Evolutionary conservation across 176 grass and related monocot genomes (phyloP).

Genomic region (Typha latifolia): DNA sequence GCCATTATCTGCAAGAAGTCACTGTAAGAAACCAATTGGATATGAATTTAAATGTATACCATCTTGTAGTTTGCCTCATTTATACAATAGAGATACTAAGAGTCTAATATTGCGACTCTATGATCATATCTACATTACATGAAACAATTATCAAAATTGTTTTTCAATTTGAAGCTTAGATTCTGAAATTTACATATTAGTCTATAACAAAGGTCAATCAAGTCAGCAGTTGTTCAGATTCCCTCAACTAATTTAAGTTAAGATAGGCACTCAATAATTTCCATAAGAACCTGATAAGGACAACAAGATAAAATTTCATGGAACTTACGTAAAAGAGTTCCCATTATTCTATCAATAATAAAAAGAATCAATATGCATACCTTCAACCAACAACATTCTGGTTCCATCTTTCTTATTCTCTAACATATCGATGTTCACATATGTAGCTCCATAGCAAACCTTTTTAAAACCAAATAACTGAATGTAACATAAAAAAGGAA

Average conservation of each 20-base stretch:
- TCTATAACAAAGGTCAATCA: too few species aligned
- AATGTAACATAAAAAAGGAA: not conserved
- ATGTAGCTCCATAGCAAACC: conserved; percentile 88
- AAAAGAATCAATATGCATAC: conserved; percentile 29
- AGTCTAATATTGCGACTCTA: too few species aligned
- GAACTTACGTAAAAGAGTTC: not conserved
- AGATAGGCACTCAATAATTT: too few species aligned
- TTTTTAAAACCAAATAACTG: conserved; percentile 17
- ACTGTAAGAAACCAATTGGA: not conserved
- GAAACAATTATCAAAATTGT: too few species aligned
- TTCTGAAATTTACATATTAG: too few species aligned
- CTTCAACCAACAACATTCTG: conserved; percentile 90
- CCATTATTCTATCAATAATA: not conserved
- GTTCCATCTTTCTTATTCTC: conserved; percentile 62
- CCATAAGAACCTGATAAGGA: too few species aligned
- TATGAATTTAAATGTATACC: not conserved
- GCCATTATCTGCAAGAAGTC: conserved; percentile 57
- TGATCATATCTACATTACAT: too few species aligned
- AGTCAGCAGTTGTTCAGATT: too few species aligned
- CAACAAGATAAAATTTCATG: not conserved
- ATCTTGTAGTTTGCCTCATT: not conserved
- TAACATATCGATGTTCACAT: conserved; percentile 86
- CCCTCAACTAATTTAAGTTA: too few species aligned
- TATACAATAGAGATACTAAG: not conserved
- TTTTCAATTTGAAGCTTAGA: too few species aligned